phyloP scores from a whole-genome alignment of 2,329 filamentous ascomycete genomes.

The Bisporella sp. region DNA sequence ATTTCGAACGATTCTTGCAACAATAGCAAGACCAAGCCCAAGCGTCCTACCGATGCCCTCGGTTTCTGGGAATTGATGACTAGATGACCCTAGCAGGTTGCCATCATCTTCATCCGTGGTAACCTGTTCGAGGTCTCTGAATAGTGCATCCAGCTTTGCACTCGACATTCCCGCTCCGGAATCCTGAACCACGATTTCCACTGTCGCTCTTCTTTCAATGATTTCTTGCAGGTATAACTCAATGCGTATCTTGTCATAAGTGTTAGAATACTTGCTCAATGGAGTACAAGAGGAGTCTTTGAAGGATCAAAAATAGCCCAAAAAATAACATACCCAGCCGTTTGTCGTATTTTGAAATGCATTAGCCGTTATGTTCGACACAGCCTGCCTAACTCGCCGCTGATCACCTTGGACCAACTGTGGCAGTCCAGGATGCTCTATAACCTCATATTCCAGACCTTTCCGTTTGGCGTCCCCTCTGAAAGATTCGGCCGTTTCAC shows the following conservation, averaged over 20 bases:
- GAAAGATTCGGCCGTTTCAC: constrained; percentile 73
- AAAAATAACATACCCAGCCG: background rate
- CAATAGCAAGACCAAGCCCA: constrained; percentile 79
- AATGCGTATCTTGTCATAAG: constrained; percentile 59
- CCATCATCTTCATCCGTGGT: constrained; percentile 35
- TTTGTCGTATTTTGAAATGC: constrained; percentile 70
- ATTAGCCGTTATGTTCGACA: constrained; percentile 79
- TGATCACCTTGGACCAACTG: constrained; percentile 70
- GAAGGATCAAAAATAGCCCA: too few relatives aligned
- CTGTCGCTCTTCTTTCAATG: constrained; percentile 45
- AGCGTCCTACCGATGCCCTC: constrained; percentile 44
- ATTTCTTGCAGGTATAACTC: constrained; percentile 59
- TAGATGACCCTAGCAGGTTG: constrained; percentile 3
- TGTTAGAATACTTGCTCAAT: background rate
- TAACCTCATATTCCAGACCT: constrained; percentile 61
- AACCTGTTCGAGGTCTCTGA: constrained; percentile 53
- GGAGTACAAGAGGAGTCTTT: too few relatives aligned
- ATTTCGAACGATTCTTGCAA: constrained; percentile 79
- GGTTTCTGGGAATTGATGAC: constrained; percentile 10
- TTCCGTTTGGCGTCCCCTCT: constrained; percentile 69
- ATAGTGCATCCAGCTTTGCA: constrained; percentile 47
- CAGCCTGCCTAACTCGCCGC: constrained; percentile 70
- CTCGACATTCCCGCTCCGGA: constrained; percentile 67
- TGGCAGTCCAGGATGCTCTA: constrained; percentile 63
- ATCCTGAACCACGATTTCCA: constrained; percentile 73